Evolutionary conservation across 208 protist genomes (phyloP).

Genomic region (Acanthamoeba comandoni): DNA sequence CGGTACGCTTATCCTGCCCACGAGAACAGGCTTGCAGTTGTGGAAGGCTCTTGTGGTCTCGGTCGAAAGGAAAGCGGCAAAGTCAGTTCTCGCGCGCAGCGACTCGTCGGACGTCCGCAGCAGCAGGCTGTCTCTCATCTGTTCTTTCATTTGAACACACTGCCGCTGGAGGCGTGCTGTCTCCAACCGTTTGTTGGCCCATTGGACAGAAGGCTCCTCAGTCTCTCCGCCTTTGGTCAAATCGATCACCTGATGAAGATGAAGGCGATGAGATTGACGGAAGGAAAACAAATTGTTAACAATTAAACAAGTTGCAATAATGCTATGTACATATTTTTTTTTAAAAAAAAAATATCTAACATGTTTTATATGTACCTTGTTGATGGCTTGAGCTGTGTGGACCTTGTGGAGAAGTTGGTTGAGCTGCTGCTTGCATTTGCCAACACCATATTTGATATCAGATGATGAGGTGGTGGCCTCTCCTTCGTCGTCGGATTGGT

Average conservation of each 20-base stretch:
- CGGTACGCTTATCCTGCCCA: not conserved
- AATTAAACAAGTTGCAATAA: no score
- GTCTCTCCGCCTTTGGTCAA: not conserved
- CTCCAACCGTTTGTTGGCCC: constrained; percentile 40
- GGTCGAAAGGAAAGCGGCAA: constrained; percentile 49
- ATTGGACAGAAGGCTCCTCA: constrained; percentile 5
- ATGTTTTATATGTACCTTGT: constrained; percentile 8
- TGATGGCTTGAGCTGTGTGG: constrained; percentile 7
- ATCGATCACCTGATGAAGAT: constrained; percentile 34
- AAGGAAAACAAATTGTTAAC: not conserved
- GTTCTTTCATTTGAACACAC: constrained; percentile 37
- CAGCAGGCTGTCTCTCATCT: constrained; percentile 21
- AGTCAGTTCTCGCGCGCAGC: not conserved
- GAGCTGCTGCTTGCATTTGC: constrained; percentile 5
- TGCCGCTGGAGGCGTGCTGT: constrained; percentile 29
- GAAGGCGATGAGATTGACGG: not conserved
- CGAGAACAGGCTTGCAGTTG: not conserved
- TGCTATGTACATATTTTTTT: not conserved
- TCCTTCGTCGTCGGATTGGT: constrained; percentile 9
- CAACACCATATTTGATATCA: constrained; percentile 1
- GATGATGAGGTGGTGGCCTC: not conserved
- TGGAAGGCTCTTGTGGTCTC: constrained; percentile 11
- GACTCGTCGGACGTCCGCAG: not conserved
- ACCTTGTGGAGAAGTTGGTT: constrained; percentile 14
- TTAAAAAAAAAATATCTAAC: not conserved